phyloP scores from a whole-genome alignment of 805 yeast genomes.

The Cyberlindnera amylophila region DNA sequence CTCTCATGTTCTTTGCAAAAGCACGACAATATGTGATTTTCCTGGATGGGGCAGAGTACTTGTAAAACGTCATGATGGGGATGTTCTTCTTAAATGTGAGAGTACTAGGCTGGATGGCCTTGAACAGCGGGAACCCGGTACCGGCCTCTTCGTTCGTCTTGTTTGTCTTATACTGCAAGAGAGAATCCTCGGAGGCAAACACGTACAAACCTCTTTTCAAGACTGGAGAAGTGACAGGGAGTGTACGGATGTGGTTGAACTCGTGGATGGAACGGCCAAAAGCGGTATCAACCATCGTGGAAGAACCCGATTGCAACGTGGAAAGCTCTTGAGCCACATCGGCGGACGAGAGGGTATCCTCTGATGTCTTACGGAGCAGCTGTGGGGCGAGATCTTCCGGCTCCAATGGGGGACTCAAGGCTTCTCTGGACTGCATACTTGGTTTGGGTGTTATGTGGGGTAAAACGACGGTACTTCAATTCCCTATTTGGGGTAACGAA shows the following conservation, averaged over 20 bases:
- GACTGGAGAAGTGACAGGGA: constrained; percentile 32
- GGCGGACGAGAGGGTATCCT: constrained; percentile 1
- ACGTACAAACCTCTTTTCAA: constrained; percentile 35
- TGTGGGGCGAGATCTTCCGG: background rate
- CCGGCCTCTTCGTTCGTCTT: constrained; percentile 28
- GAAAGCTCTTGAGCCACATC: constrained; percentile 7
- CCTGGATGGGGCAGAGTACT: constrained; percentile 18
- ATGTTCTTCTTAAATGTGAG: constrained; percentile 28
- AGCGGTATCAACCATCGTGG: constrained; percentile 24
- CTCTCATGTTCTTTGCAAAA: constrained; percentile 21
- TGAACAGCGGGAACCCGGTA: constrained; percentile 34
- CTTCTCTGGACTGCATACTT: too few species aligned
- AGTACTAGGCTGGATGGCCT: constrained; percentile 30
- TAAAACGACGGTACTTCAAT: too few species aligned
- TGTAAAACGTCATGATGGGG: constrained; percentile 31
- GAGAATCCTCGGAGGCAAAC: constrained; percentile 35
- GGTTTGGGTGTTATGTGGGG: too few species aligned
- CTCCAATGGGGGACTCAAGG: too few species aligned
- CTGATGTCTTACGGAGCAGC: constrained; percentile 1
- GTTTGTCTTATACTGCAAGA: constrained; percentile 25
- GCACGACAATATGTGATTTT: constrained; percentile 34
- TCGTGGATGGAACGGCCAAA: constrained; percentile 23
- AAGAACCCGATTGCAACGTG: constrained; percentile 9
- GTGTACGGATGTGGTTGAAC: constrained; percentile 26
- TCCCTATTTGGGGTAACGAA: too few species aligned